Conservation (phyloP, 148 eudicot species). For the Rhododendron griersonianum region DNA sequence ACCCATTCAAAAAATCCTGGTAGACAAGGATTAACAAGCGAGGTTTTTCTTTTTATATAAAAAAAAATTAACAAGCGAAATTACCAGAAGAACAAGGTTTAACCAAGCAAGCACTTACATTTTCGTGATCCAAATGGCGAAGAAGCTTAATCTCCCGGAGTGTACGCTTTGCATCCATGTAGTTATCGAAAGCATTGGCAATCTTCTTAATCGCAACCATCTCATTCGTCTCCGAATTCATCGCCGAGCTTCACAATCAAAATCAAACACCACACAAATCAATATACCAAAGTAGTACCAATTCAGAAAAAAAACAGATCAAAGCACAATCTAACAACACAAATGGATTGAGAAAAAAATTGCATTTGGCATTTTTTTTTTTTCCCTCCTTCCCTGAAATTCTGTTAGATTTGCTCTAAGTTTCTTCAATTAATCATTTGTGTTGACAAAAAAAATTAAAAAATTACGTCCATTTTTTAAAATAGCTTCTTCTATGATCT, state of each 20-base stretch:
- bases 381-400: not conserved
- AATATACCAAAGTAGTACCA: not conserved
- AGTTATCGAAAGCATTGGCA: constrained; percentile 89
- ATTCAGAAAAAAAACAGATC: not conserved
- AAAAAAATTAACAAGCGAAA: too few species aligned
- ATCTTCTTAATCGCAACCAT: constrained; percentile 89
- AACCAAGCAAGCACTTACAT: not conserved
- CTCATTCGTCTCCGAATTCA: constrained; percentile 37
- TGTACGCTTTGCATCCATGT: constrained; percentile 92
- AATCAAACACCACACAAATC: not conserved
- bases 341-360: not conserved
- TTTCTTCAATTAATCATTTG: not conserved
- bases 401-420: not conserved
- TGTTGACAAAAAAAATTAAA: too few species aligned
- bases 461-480: not conserved
- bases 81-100: not conserved
- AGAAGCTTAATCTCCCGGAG: constrained; percentile 95
- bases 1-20: too few species aligned
- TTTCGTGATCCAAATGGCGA: constrained; percentile 60
- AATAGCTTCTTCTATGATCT: not conserved
- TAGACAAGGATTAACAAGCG: too few species aligned
- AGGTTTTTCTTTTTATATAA: too few species aligned
- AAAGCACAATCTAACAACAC: not conserved
- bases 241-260: constrained; percentile 52
- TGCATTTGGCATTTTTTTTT: not conserved